Evolutionary conservation across 495 filamentous ascomycete genomes (phyloP), one percentile per base, ranked within the genome.

Genomic region (Lepidopterella palustris): DNA sequence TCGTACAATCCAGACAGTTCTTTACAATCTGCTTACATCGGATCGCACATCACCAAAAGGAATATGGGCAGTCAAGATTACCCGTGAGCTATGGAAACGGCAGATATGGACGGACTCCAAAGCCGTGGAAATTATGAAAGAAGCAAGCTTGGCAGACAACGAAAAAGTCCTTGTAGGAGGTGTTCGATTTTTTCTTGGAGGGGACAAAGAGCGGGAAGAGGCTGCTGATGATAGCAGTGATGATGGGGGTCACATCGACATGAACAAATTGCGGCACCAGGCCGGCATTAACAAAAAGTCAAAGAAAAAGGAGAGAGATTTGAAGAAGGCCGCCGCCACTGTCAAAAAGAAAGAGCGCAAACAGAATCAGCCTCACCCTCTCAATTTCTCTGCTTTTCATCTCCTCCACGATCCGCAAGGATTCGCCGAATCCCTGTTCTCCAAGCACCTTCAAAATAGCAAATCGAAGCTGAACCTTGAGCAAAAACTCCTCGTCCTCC

Each of bases 341-440:
- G 80, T 90, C 26, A 92, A 85, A 71, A 88, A 62, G 71, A 87
- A 88, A 72, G 88, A 95, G 71, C 83, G 82, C 68, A 95, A 92
- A 77, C 96, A 96, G 82, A 85, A 82, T 52, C 80, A 88, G 54
- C 87, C 89, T 0, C 88, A 92, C 67, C 84, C 86, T 0, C 80
- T 97, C 23, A 97, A 99, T 76, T 99, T 99, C 74, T 96, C 92
- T 0, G 95, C 95, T n/a, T 82, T 89, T n/a, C 93, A 97, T 70
- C 80, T 99, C 13, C 79, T 99, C 4, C 88, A 96, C 71, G 95
- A 97, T 68, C 92, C 95, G 1, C 95, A 99, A 67, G 89, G 88
- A 1, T 97, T 96, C 69, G 90, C 92, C 21, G 95, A 99, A 70
- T 77, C 80, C 47, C 77, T 99, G 0, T 99, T 97, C 73, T 82